Conservation (phyloP, 2,329 filamentous ascomycete species). For the Drechslerella stenobrocha region DNA sequence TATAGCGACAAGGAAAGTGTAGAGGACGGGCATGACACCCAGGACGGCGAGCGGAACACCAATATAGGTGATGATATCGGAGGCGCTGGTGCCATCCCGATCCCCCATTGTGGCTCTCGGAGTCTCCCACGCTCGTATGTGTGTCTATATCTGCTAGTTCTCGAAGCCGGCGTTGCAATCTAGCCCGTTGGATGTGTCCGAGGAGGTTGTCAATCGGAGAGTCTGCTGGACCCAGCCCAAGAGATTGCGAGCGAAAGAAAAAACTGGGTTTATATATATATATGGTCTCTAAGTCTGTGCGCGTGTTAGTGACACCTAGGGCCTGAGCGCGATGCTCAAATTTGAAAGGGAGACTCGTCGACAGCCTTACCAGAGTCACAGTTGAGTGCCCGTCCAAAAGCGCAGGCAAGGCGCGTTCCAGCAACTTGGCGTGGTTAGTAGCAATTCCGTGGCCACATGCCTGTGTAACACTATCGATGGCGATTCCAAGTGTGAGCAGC, state of each 20-base stretch:
- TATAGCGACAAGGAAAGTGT: slow-evolving; percentile 66
- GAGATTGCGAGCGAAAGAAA: not conserved
- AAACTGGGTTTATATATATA: not conserved
- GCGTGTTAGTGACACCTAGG: slow-evolving; percentile 29
- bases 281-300: not conserved
- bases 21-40: slow-evolving; percentile 67
- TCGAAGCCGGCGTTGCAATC: too few species aligned
- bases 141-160: too few species aligned
- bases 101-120: slow-evolving; percentile 10
- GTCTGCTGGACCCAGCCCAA: not conserved
- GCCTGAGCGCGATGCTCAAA: slow-evolving; percentile 6
- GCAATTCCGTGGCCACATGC: too few species aligned
- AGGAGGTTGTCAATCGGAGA: too few species aligned
- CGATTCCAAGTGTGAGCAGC: not conserved
- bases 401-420: not conserved
- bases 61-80: slow-evolving; percentile 63
- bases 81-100: slow-evolving; percentile 53
- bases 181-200: too few species aligned
- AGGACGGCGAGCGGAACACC: slow-evolving; percentile 65
- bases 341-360: slow-evolving; percentile 43
- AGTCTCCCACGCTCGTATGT: too few species aligned
- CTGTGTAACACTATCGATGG: not conserved
- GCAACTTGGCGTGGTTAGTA: too few species aligned
- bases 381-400: not conserved
- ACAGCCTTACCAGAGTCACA: slow-evolving; percentile 32